phyloP scores from a whole-genome alignment of 2,329 filamentous ascomycete genomes.

The Ceratocystis diversiconidia region DNA sequence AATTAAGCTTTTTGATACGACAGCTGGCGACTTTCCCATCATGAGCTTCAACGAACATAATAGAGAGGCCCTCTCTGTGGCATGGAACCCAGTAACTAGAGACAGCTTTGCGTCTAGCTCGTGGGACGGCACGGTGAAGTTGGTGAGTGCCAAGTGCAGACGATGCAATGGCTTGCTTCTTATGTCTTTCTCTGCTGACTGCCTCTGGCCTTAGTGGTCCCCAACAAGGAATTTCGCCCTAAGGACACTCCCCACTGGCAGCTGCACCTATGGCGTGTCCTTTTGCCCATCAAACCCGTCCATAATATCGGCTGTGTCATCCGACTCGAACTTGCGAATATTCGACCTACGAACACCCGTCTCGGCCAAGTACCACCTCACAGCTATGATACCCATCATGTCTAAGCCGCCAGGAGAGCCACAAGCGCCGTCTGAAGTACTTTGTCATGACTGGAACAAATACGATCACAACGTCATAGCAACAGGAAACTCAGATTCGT shows the following conservation, averaged over 20 bases:
- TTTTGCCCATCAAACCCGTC: slow-evolving; percentile 82
- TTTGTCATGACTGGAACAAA: slow-evolving; percentile 99
- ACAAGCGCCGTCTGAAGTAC: slow-evolving; percentile 58
- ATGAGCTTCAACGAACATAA: slow-evolving; percentile 89
- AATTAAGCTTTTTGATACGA: slow-evolving; percentile 84
- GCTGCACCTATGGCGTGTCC: slow-evolving; percentile 83
- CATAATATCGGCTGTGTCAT: slow-evolving; percentile 73
- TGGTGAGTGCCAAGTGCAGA: slow-evolving; percentile 35
- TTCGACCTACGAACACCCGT: slow-evolving; percentile 84
- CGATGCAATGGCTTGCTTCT: neutral
- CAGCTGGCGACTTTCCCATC: slow-evolving; percentile 68
- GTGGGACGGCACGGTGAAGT: slow-evolving; percentile 92
- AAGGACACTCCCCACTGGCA: slow-evolving; percentile 76
- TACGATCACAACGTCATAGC: slow-evolving; percentile 77
- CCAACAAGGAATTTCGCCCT: slow-evolving; percentile 62
- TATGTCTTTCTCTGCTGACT: neutral
- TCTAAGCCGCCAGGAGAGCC: slow-evolving; percentile 20
- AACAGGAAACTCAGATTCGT: slow-evolving; percentile 74
- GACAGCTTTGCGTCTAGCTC: slow-evolving; percentile 81
- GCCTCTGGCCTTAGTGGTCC: slow-evolving; percentile 49
- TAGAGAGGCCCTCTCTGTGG: slow-evolving; percentile 80
- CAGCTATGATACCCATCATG: slow-evolving; percentile 59
- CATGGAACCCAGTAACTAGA: slow-evolving; percentile 85
- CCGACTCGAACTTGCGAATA: slow-evolving; percentile 75
- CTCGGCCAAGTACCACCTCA: slow-evolving; percentile 76